These are phyloP conservation scores for Nakazawaea molendinolei DNA, from an alignment of 805 yeast species.

Conservation along the genomic window DNA sequence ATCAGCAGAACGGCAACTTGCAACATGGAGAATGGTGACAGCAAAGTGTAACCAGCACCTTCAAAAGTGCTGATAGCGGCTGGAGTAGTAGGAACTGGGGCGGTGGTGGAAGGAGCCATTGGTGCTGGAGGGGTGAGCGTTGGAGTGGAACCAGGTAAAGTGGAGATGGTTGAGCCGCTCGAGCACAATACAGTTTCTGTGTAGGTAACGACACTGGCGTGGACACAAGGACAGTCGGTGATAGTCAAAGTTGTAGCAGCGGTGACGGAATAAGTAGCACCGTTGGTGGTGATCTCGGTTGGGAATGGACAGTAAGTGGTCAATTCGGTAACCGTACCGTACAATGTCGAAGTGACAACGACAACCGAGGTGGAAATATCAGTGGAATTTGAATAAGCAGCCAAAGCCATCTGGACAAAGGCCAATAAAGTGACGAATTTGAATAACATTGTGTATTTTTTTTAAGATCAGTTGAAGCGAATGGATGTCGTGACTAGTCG, in stretches of 20 bases:
- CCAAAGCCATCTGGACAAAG: too few species aligned
- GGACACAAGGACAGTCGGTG: constrained; percentile 84
- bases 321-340: constrained; percentile 53
- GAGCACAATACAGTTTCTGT: constrained; percentile 6
- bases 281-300: constrained; percentile 59
- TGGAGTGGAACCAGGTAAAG: constrained; percentile 12
- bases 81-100: constrained; percentile 15
- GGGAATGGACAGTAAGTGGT: constrained; percentile 82
- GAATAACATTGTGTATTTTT: too few species aligned
- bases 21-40: too few species aligned
- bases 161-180: constrained; percentile 5
- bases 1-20: too few species aligned
- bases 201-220: constrained; percentile 22
- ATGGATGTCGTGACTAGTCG: too few species aligned
- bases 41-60: too few species aligned
- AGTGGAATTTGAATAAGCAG: constrained; percentile 39
- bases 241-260: constrained; percentile 76
- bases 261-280: constrained; percentile 67
- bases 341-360: constrained; percentile 12
- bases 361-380: constrained; percentile 33
- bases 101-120: constrained; percentile 14
- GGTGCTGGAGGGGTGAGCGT: constrained; percentile 16
- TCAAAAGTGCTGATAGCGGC: constrained; percentile 16
- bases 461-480: too few species aligned
- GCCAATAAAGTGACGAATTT: too few species aligned